phyloP scores from a whole-genome alignment of 192 early-diverging fungal species.

The Diversispora epigaea region DNA sequence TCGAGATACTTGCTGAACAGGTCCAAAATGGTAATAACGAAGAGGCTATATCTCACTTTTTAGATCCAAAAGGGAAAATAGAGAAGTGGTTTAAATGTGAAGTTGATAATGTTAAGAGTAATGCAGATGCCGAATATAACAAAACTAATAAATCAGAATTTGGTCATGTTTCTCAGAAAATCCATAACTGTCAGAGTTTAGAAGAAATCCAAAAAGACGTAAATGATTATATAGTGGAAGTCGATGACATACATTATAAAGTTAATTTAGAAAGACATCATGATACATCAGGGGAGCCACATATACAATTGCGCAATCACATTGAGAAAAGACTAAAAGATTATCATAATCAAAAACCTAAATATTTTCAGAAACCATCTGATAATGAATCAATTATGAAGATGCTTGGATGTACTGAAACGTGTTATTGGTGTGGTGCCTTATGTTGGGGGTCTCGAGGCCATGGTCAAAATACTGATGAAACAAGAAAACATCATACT shows the following conservation, averaged over 20 bases:
- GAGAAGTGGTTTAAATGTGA: too few relatives aligned
- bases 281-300: neutral
- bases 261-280: neutral
- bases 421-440: too few relatives aligned
- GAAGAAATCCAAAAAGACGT: neutral
- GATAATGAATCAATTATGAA: neutral
- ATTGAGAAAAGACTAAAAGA: neutral
- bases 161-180: neutral
- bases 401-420: conserved; percentile 14
- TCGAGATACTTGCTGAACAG: conserved; percentile 1
- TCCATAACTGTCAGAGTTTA: neutral
- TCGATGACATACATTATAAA: too few relatives aligned
- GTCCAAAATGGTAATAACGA: too few relatives aligned
- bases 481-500: conserved; percentile 25
- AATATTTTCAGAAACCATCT: neutral
- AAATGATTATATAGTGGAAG: conserved; percentile 2
- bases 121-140: neutral
- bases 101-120: neutral
- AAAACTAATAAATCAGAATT: neutral
- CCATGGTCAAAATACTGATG: neutral
- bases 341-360: neutral
- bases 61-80: too few relatives aligned
- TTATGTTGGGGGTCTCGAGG: too few relatives aligned
- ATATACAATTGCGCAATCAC: neutral
- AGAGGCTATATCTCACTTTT: too few relatives aligned